Evolutionary conservation across 441 rosid genomes (phyloP), one percentile per base, ranked within the genome.

Genomic region (Omphalea diandra): DNA sequence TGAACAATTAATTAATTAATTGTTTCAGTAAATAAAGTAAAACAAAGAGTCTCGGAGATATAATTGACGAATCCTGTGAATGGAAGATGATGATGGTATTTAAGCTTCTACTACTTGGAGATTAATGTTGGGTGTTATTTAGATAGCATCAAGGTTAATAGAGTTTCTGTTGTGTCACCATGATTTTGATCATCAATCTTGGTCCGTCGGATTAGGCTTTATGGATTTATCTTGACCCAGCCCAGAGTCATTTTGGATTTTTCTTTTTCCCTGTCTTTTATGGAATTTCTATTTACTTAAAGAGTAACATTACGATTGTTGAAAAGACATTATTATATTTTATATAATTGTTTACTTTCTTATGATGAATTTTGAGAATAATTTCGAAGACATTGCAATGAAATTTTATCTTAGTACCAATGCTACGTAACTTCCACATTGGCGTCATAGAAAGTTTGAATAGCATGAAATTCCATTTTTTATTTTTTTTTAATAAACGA

Each of bases 101-200:
- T 50, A 35, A 60, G 52, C 31, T 63, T 35, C 53, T 29, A 62
- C 56, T 15, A 1, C 44, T 24, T 3, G 4, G 5, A 24, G 44
- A 20, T 26, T 67, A 24, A 9, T 27, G 49, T 35, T 9, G 26
- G 0, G 27, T 63, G 41, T 35, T 49, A 20, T 1, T n/a, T 2
- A 33, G 35, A 5, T 66, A 0, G n/a, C 35, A 53, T 53, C 27
- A 12, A 10, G 31, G 20, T 50, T 22, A 38, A 65, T 67, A 17
- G 8, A 24, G 10, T 20, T 26, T 26, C 60, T 53, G 1, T 66
- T 38, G 49, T 9, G 53, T 67, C 61, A 67, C 35, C 70, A 53
- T 52, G 7, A 5, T 32, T 64, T 64, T 49, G 58, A 52, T 52
- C 1, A 18, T 33, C 22, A 9, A 2, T 41, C 14, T 46, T 18